Base-by-base conservation (phyloP, 768 basidiomycete genomes). In the Trichaptum fuscoviolaceum region DNA sequence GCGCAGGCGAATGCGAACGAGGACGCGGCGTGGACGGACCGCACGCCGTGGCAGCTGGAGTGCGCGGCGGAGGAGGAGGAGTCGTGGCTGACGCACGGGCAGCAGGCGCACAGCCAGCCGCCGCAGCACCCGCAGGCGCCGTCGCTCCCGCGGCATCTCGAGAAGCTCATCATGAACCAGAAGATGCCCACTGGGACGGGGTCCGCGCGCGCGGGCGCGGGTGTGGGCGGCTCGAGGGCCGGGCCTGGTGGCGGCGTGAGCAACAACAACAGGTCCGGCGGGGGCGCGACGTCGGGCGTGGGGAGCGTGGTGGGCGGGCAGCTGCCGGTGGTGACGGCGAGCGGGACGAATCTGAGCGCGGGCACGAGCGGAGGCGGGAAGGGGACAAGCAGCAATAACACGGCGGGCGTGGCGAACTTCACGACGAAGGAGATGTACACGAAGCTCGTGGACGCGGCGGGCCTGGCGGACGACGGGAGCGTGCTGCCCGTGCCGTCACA, bases 401-500 rank as follows among this genome's bases (percentile, higher is more conserved):
- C 26, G 58, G 34, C 26, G 25, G 65, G 27, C 27, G 63, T 24
- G 23, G 30, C 24, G 30, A 61, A 60, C 18, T 25, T 57, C 65
- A 59, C 36, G 65, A 66, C 52, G 58, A 57, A 63, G 64, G 35
- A 36, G 20, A 66, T 66, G 66, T 26, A 34, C 58, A 57, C 57
- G 24, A 34, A 57, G 52, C 64, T 34, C 10, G 57, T 35, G 52
- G 58, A 65, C 58, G 26, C 74, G 7, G 70, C 72, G 0, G 79
- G 83, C n/a, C 69, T 89, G 72, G 85, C 87, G 20, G 96, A 99
- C 76, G 96, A 99, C 73, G 91, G 87, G 63, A 90, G 89, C 62
- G 94, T 99, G 66, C 77, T 99, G 69, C 91, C 96, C 18, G 93
- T 97, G 24, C 96, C 96, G 24, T 91, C 88, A 42, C 96, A 98